A percentile compares a stretch with the other conserved stretches of the same genome.
These are phyloP conservation scores for Stemphylium lycopersici DNA, from an alignment of 2,329 filamentous ascomycete species.

Conservation along the genomic window DNA sequence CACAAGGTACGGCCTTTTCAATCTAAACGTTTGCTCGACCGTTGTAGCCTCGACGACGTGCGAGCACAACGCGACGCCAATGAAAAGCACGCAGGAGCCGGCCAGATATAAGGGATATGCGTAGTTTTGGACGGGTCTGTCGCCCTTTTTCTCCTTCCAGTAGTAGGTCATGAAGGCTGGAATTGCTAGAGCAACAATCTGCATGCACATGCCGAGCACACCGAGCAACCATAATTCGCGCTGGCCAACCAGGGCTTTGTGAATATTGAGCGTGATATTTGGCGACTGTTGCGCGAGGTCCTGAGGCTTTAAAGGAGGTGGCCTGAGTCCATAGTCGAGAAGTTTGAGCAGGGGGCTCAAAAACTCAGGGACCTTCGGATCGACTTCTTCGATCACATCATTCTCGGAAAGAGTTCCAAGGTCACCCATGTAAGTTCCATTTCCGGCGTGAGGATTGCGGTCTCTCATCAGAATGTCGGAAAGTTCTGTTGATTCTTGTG, in stretches of 20 bases:
- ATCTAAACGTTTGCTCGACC: background rate
- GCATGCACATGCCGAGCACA: background rate
- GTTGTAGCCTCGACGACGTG: background rate
- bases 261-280: background rate
- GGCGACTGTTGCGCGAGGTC: background rate
- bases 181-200: background rate
- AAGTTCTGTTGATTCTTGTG: too few species aligned
- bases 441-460: too few species aligned
- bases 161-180: background rate
- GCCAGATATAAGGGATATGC: background rate
- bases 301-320: too few species aligned
- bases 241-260: accelerated
- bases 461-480: too few species aligned
- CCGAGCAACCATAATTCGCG: background rate
- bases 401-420: background rate
- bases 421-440: accelerated
- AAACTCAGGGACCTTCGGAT: too few species aligned
- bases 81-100: background rate
- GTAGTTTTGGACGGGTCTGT: background rate
- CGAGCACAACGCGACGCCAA: background rate
- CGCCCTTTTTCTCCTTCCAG: background rate
- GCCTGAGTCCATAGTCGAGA: too few species aligned
- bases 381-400: background rate
- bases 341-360: too few species aligned
- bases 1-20: accelerated